phyloP scores from a whole-genome alignment of 257 asterid species.

The Capsicum baccatum region DNA sequence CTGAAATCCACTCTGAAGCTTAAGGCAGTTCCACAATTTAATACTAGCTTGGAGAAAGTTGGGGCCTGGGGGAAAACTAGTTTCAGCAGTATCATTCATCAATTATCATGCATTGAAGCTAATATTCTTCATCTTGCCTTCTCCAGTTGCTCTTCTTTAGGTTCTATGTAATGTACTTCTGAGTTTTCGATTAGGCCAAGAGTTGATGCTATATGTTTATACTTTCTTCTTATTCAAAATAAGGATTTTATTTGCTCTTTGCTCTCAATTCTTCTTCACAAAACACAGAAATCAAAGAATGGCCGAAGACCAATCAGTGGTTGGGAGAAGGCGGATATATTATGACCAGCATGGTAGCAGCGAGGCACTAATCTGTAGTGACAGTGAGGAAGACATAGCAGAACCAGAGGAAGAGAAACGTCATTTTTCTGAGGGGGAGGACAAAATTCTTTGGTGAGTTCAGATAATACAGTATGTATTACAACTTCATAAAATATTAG shows the following conservation, averaged over 20 bases:
- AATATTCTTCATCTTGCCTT: slow-evolving; percentile 27
- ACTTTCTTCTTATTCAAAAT: slow-evolving; percentile 29
- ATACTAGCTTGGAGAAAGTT: background rate
- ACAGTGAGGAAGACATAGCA: slow-evolving; percentile 87
- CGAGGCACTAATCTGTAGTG: slow-evolving; percentile 95
- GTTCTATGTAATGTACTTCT: slow-evolving; percentile 13
- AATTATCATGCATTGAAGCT: background rate
- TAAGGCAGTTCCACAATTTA: slow-evolving; percentile 6
- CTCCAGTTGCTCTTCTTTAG: slow-evolving; percentile 14
- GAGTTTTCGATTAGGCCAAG: slow-evolving; percentile 6
- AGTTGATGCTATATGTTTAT: slow-evolving; percentile 24
- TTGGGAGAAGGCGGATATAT: slow-evolving; percentile 89
- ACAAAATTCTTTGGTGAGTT: slow-evolving; percentile 69
- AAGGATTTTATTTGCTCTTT: slow-evolving; percentile 41
- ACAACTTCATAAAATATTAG: background rate
- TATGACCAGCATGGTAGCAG: slow-evolving; percentile 86
- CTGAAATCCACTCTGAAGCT: background rate
- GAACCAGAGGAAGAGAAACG: slow-evolving; percentile 68
- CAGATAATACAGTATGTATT: background rate
- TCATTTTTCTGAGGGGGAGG: slow-evolving; percentile 85
- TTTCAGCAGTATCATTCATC: background rate
- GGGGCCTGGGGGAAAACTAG: background rate
- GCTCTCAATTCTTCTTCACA: slow-evolving; percentile 51
- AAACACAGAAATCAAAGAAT: slow-evolving; percentile 92
- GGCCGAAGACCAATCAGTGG: slow-evolving; percentile 95